Percentiles rank a stretch among this genome's conserved stretches.
Evolutionary conservation across 169 alveolate species (phyloP).

Genomic region (Plasmodium gallinaceum): DNA sequence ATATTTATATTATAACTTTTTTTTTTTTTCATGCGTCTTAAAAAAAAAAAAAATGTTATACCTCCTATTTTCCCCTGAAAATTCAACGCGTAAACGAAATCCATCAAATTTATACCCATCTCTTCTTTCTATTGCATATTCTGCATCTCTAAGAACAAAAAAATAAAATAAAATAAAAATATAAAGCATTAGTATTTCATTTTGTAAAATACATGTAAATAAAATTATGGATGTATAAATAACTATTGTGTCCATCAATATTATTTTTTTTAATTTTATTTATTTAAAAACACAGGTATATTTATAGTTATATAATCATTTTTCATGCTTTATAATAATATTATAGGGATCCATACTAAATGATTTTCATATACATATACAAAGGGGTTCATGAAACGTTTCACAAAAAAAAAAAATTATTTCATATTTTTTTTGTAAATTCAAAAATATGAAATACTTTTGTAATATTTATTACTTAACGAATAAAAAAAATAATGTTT

Average conservation of each 20-base stretch:
- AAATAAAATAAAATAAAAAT: neutral
- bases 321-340: constrained; percentile 30
- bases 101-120: constrained; percentile 82
- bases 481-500: constrained; percentile 20
- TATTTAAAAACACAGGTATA: constrained; percentile 14
- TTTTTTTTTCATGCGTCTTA: neutral
- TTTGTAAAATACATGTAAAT: constrained; percentile 20
- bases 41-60: neutral
- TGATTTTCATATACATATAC: constrained; percentile 16
- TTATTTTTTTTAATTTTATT: neutral
- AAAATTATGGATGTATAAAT: constrained; percentile 16
- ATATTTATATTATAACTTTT: neutral
- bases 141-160: constrained; percentile 80
- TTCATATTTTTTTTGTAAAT: constrained; percentile 22
- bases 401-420: neutral
- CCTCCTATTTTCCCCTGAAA: constrained; percentile 81
- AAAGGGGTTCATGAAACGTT: neutral
- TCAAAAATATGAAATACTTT: constrained; percentile 10
- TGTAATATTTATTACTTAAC: neutral
- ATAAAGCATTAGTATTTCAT: constrained; percentile 15
- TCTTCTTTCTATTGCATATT: constrained; percentile 84
- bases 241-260: constrained; percentile 11
- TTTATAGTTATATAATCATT: constrained; percentile 5
- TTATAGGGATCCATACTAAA: constrained; percentile 20
- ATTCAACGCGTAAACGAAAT: constrained; percentile 85